A percentile compares a stretch with the other conserved stretches of the same genome.
These are phyloP conservation scores for Zasmidium citrigriseum DNA, from an alignment of 2,329 filamentous ascomycete genomes.

Conservation along the genomic window DNA sequence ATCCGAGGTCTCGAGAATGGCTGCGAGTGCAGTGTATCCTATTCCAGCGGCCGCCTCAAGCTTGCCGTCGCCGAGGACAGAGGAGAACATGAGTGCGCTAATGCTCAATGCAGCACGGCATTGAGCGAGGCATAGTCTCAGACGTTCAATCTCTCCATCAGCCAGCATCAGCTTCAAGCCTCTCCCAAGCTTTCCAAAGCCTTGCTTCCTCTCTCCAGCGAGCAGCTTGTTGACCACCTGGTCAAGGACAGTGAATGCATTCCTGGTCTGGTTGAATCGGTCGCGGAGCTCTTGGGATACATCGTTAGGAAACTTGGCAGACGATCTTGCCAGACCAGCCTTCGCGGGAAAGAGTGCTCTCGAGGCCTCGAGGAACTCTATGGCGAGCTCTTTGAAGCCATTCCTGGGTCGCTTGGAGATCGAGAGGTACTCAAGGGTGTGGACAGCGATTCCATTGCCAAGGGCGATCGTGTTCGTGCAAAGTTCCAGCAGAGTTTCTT, in stretches of 20 bases:
- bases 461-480: conserved; percentile 61
- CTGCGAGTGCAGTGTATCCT: conserved; percentile 67
- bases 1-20: conserved; percentile 55
- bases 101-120: conserved; percentile 64
- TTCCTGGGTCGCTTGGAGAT: conserved; percentile 56
- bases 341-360: conserved; percentile 69
- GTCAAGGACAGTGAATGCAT: conserved; percentile 64
- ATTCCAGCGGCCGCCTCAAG: conserved; percentile 64
- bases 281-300: conserved; percentile 65
- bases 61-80: conserved; percentile 59
- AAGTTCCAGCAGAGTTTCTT: conserved; percentile 50
- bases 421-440: conserved; percentile 65
- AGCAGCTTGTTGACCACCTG: conserved; percentile 64
- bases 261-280: conserved; percentile 62
- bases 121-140: conserved; percentile 58
- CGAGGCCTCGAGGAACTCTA: conserved; percentile 68
- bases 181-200: conserved; percentile 61
- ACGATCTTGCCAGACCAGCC: conserved; percentile 58
- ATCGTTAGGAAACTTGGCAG: conserved; percentile 59
- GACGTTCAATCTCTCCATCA: conserved; percentile 62
- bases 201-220: conserved; percentile 62
- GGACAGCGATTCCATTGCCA: conserved; percentile 65
- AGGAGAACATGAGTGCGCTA: conserved; percentile 54
- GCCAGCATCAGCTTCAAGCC: conserved; percentile 66
- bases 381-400: conserved; percentile 61